Evolutionary conservation across 176 grass and related monocot genomes (phyloP), one percentile per base, ranked within the genome.

Genomic region (Hyparrhenia diplandra): DNA sequence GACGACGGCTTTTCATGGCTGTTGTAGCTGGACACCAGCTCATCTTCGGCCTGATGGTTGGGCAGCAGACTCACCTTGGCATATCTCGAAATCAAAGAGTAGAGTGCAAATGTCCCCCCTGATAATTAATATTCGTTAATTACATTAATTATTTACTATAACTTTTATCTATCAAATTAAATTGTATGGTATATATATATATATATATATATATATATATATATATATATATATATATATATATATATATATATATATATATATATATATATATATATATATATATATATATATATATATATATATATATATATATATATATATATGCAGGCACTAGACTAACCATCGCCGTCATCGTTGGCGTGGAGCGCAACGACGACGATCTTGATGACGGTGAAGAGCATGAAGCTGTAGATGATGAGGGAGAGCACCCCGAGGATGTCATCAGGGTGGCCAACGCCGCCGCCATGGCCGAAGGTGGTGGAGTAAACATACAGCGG

Each of bases 21-120:
- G 25, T 10, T 41, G 34, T 66, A 63, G 6, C 40, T 66, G 2
- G 83, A 89, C 11, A 92, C 46, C 27, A 83, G 64, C 18, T 60
- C 64, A 24, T 92, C 90, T 58, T 89, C 87, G 0, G 69, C 80
- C 35, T 92, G 90, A 4, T 89, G 83, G 43, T 84, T 92, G 0
- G 90, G 90, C 16, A 92, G 49, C 69, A 92, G 34, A 1, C 87
- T 84, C 4, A 89, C 76, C 14, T 84, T 89, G 0, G 80, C 83
- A 5, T 92, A 35, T 6, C 90, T 84, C n/a, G 74, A 92, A 32
- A 92, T 89, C 83, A 92, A 30, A 4, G 90, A 87, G 51, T 89
- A 92, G 9, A 92, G 83, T 7, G 83, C 87, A 65, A 89, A 92
- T 2, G 83, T 87, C 1, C 90, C 90, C 1, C 90, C 86, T 58